A percentile compares a stretch with the other conserved stretches of the same genome.
Conservation (phyloP, 768 basidiomycete species). For the Symmetrospora coprosmae region DNA sequence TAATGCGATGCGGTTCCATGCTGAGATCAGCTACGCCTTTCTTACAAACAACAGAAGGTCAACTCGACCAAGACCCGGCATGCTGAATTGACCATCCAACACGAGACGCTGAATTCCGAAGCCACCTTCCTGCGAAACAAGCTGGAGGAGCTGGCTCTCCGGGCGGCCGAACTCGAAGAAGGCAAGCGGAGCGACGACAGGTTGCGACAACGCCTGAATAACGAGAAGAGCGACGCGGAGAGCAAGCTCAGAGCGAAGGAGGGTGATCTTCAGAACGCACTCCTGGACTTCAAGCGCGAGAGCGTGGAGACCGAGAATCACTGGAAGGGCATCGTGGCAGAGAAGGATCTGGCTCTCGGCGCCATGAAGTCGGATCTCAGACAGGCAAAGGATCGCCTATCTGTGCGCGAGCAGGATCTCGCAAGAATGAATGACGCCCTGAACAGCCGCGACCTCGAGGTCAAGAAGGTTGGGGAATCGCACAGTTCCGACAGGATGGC, state of each 20-base stretch:
- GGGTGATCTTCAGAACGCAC: neutral
- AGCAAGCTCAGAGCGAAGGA: conserved; percentile 32
- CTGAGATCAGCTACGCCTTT: neutral
- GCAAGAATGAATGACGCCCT: conserved; percentile 57
- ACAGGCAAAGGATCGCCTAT: conserved; percentile 42
- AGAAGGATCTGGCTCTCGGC: conserved; percentile 16
- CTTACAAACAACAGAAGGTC: neutral
- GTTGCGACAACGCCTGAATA: conserved; percentile 35
- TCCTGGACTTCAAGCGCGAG: neutral
- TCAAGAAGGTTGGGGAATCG: conserved; percentile 65
- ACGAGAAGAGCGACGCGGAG: conserved; percentile 28
- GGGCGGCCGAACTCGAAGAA: conserved; percentile 47
- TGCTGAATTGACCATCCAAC: conserved; percentile 43
- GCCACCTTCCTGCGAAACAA: conserved; percentile 54
- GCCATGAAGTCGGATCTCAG: conserved; percentile 31
- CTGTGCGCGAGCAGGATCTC: conserved; percentile 62
- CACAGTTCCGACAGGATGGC: conserved; percentile 71
- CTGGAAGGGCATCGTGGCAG: conserved; percentile 1
- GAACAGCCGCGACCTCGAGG: conserved; percentile 58
- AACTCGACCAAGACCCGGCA: conserved; percentile 17
- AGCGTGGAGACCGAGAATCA: neutral
- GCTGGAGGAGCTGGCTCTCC: conserved; percentile 58
- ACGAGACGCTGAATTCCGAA: conserved; percentile 51
- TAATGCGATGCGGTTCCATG: neutral
- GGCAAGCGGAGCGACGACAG: conserved; percentile 54